Percentiles rank a stretch among this genome's conserved stretches.
Evolutionary conservation across 768 basidiomycete species (phyloP).

Genomic region (Pulveroboletus sp.): DNA sequence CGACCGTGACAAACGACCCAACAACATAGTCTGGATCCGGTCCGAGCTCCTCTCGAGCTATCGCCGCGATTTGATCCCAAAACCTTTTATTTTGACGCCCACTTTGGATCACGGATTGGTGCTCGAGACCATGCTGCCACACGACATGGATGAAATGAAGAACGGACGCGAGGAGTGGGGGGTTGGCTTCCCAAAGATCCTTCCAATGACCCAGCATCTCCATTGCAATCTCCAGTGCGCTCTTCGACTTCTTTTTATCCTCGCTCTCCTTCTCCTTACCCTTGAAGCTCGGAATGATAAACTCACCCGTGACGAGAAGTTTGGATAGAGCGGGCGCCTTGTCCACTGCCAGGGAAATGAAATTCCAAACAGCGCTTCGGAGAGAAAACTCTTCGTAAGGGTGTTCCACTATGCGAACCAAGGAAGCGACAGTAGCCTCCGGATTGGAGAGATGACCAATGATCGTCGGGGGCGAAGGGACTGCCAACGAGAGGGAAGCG

Average conservation of each 20-base stretch:
- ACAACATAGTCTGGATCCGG: constrained; percentile 67
- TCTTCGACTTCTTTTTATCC: constrained; percentile 39
- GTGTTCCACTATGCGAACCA: constrained; percentile 72
- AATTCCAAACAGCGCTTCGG: constrained; percentile 77
- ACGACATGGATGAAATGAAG: constrained; percentile 72
- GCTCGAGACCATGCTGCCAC: constrained; percentile 78
- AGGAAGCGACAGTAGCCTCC: constrained; percentile 59
- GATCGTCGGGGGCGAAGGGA: constrained; percentile 66
- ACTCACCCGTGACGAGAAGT: constrained; percentile 73
- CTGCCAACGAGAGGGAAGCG: constrained; percentile 55
- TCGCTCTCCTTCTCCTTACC: constrained; percentile 26
- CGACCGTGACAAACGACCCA: constrained; percentile 40
- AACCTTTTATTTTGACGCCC: constrained; percentile 56
- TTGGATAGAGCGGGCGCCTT: constrained; percentile 83
- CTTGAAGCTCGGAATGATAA: constrained; percentile 47
- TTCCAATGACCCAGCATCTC: constrained; percentile 68
- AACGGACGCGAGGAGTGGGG: constrained; percentile 68
- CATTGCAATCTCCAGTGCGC: constrained; percentile 64
- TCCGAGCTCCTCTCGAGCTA: constrained; percentile 67
- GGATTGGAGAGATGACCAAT: constrained; percentile 76
- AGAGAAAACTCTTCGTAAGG: constrained; percentile 74
- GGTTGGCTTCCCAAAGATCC: constrained; percentile 72
- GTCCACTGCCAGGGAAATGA: constrained; percentile 76
- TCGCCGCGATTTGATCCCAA: constrained; percentile 64
- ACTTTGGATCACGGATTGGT: constrained; percentile 53